Evolutionary conservation across 768 basidiomycete species (phyloP).

Genomic region (Lactifluus piperatus): DNA sequence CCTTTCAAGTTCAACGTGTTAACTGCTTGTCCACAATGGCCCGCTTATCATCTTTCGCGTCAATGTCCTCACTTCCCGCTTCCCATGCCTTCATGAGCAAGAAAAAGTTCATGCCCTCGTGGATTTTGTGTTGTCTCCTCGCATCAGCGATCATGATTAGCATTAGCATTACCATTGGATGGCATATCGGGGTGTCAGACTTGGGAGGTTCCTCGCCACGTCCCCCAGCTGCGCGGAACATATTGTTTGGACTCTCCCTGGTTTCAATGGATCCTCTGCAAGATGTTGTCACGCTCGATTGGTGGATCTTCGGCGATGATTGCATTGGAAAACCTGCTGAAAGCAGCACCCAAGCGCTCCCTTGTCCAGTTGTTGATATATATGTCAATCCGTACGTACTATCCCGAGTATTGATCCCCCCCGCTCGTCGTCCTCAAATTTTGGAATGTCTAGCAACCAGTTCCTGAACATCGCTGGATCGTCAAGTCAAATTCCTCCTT

Average conservation of each 20-base stretch:
- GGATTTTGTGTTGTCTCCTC: neutral
- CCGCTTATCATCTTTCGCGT: neutral
- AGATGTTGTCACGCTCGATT: neutral
- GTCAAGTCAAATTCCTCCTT: neutral
- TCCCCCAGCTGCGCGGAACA: neutral
- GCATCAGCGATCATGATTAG: neutral
- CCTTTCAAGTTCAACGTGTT: neutral
- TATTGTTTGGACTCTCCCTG: constrained; percentile 1
- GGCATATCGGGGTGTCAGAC: neutral
- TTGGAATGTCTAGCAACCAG: neutral
- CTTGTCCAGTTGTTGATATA: constrained; percentile 5
- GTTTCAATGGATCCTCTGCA: constrained; percentile 1
- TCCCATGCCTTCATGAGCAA: neutral
- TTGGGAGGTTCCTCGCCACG: neutral
- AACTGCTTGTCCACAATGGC: neutral
- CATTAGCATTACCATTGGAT: constrained; percentile 2
- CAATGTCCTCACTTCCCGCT: neutral
- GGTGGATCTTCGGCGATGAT: constrained; percentile 4
- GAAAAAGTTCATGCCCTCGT: neutral
- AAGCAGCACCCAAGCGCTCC: neutral
- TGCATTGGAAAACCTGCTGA: neutral
- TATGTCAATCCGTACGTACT: constrained; percentile 6
- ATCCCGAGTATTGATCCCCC: neutral
- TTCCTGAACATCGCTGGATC: neutral
- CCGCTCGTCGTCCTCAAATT: neutral